Base-by-base conservation (phyloP, 495 filamentous ascomycete genomes). In the Filosporella fistucella region DNA sequence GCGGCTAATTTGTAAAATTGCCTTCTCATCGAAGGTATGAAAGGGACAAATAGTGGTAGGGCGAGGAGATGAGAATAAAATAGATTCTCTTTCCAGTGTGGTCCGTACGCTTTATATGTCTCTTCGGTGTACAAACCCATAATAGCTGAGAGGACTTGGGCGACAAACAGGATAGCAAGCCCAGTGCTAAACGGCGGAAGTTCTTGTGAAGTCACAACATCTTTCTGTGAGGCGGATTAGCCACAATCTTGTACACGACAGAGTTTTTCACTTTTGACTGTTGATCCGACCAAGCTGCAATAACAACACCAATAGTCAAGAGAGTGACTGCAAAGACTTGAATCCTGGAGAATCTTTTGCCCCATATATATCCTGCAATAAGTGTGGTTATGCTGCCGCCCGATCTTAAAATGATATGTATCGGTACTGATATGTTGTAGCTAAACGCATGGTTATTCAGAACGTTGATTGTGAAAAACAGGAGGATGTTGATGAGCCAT, bases 401-500 rank as follows among this genome's bases (percentile, higher is more conserved):
- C 32, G 90, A 95, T 16, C 93, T 85, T 6, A 99, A 70, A 49
- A 99, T 96, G 55, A 97, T 99, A 60, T 99, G 93, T 36, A 99
- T 80, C 18, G 93, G 93, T 0, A 99, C 91, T 4, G 88, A 95
- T 39, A 99, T 97, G 49, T 88, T 84, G 68, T 95, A 97, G 48
- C 88, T 90, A 62, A 99, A 97, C 5, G 93, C 93, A 72, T 90
- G 91, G 58, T 99, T 99, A 68, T 99, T 99, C 47, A 97, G 69
- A 36, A 96, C 74, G 55, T 95, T 96, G 59, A 96, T 90, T 44
- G 76, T 75, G 57, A 94, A 89, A 68, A 96, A 97, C 45, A 96
- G 78, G 2, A 82, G 66, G n/a, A 95, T 95, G 56, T 94, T 93
- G 47, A 89, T 68, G 38, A 88, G 56, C 91, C 91, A 96, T 55